Percentiles rank a stretch among this genome's conserved stretches.
These are phyloP conservation scores for Paxillus involutus DNA, from an alignment of 768 basidiomycete genomes.

Conservation along the genomic window DNA sequence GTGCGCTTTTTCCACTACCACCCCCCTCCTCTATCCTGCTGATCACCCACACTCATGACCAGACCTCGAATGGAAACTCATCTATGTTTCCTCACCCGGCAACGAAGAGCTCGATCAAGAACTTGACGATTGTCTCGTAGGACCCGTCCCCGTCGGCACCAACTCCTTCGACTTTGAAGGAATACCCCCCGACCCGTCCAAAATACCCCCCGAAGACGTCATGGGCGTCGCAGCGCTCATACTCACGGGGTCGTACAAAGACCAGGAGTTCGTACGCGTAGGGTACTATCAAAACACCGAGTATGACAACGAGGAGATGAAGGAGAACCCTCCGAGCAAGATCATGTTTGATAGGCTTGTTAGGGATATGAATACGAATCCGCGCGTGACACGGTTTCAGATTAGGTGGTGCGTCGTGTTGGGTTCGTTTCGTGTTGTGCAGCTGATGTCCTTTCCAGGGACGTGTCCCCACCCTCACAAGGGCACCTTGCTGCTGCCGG, in stretches of 20 bases:
- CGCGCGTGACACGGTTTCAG: constrained; percentile 90
- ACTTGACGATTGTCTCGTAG: constrained; percentile 95
- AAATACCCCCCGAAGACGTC: constrained; percentile 87
- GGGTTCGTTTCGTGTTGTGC: not conserved
- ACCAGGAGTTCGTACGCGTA: constrained; percentile 98
- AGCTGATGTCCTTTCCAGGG: constrained; percentile 44
- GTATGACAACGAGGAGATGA: constrained; percentile 94
- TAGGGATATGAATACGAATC: constrained; percentile 87
- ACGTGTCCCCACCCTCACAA: constrained; percentile 54
- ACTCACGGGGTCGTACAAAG: constrained; percentile 92
- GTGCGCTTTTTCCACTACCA: constrained; percentile 33
- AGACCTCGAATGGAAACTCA: constrained; percentile 99
- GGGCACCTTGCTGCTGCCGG: constrained; percentile 47
- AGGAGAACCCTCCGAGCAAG: constrained; percentile 61
- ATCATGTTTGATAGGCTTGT: constrained; percentile 80
- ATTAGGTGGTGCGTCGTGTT: constrained; percentile 69
- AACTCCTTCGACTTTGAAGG: constrained; percentile 98
- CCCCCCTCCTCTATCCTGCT: not conserved
- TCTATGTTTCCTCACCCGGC: constrained; percentile 94
- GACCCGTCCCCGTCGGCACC: constrained; percentile 94
- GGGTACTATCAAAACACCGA: constrained; percentile 99
- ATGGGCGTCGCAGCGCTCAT: constrained; percentile 97
- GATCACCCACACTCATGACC: not conserved
- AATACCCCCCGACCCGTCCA: constrained; percentile 75
- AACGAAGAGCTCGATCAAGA: constrained; percentile 94